A percentile compares a stretch with the other conserved stretches of the same genome.
Evolutionary conservation across 768 basidiomycete genomes (phyloP).

Genomic region (Pleurotus tuoliensis): DNA sequence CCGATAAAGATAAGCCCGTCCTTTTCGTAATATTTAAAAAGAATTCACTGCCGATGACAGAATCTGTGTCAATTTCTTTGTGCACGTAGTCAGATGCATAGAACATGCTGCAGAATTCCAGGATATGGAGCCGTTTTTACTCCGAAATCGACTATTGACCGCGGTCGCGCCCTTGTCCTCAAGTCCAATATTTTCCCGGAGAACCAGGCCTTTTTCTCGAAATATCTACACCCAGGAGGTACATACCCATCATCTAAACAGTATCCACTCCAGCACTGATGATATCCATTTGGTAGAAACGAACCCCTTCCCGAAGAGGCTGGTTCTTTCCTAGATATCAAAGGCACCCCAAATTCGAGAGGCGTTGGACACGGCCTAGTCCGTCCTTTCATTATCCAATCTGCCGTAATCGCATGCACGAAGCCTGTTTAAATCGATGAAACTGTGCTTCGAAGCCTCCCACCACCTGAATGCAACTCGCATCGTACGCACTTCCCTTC

Average conservation of each 20-base stretch:
- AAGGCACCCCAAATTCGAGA: not conserved
- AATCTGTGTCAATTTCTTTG: not conserved
- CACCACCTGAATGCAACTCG: not conserved
- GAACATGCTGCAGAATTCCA: too few relatives aligned
- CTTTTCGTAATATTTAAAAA: constrained; percentile 6
- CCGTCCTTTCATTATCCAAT: constrained; percentile 6
- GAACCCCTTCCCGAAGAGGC: not conserved
- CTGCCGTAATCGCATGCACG: constrained; percentile 2
- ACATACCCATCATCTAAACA: too few relatives aligned
- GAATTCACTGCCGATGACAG: not conserved
- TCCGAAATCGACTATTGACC: too few relatives aligned
- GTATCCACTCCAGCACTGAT: too few relatives aligned
- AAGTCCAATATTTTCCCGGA: too few relatives aligned
- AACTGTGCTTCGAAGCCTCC: constrained; percentile 5
- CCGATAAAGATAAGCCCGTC: constrained; percentile 9
- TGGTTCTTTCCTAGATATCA: too few relatives aligned
- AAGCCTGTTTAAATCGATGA: constrained; percentile 3
- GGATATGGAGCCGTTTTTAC: too few relatives aligned
- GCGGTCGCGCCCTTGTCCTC: too few relatives aligned
- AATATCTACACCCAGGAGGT: too few relatives aligned
- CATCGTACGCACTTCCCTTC: too few relatives aligned
- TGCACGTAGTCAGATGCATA: not conserved
- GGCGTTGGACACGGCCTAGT: not conserved
- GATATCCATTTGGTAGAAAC: too few relatives aligned
- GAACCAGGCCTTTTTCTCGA: too few relatives aligned